phyloP scores from a whole-genome alignment of 2,329 filamentous ascomycete species.

The Calonectria hongkongensis region DNA sequence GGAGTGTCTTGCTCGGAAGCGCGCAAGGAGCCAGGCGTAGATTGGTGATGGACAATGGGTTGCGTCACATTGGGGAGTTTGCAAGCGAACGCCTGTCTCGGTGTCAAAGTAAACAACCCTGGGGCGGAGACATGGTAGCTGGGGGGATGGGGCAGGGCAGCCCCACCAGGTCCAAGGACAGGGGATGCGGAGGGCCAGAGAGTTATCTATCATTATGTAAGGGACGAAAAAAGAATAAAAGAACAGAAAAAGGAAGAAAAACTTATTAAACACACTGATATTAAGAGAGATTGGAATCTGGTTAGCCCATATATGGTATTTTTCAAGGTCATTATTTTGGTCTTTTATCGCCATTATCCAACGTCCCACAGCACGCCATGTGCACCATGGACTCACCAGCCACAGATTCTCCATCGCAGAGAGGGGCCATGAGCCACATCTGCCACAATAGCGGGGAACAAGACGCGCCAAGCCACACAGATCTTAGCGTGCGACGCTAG shows the following conservation, averaged over 20 bases:
- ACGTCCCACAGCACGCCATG: background rate
- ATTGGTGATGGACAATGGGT: slow-evolving; percentile 40
- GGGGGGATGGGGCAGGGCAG: slow-evolving; percentile 42
- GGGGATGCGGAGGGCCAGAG: background rate
- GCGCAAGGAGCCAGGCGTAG: slow-evolving; percentile 25
- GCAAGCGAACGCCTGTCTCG: slow-evolving; percentile 40
- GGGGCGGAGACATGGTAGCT: slow-evolving; percentile 45
- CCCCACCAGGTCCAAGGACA: slow-evolving; percentile 27
- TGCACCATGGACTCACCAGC: background rate
- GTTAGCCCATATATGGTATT: too few species aligned
- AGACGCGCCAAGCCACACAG: slow-evolving; percentile 35
- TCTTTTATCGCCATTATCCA: background rate
- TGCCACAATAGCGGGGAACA: slow-evolving; percentile 43
- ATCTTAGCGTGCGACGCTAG: slow-evolving; percentile 49
- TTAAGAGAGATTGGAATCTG: too few species aligned
- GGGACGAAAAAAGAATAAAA: too few species aligned
- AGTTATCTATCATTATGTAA: background rate
- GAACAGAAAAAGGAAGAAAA: too few species aligned
- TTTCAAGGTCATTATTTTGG: background rate
- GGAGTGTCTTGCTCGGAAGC: slow-evolving; percentile 25
- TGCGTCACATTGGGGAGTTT: slow-evolving; percentile 48
- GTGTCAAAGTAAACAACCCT: slow-evolving; percentile 53
- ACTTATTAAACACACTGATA: too few species aligned
- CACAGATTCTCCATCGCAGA: slow-evolving; percentile 32
- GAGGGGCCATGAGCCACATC: slow-evolving; percentile 36